phyloP scores from a whole-genome alignment of 83 land plant species.

The Thuja plicata region DNA sequence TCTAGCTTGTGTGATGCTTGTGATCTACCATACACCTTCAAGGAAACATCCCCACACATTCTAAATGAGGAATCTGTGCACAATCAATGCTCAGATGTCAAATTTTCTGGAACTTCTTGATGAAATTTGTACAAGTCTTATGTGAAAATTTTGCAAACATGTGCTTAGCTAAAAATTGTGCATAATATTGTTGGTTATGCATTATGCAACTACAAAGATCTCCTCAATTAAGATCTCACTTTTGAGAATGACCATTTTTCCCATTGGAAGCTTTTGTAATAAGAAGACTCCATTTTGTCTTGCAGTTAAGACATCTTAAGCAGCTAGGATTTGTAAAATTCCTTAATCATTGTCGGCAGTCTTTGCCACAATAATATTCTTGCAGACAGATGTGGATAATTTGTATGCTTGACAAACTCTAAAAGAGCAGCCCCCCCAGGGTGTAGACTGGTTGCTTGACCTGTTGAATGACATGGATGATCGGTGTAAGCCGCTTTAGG shows the following conservation, averaged over 20 bases:
- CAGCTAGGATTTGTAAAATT: neutral
- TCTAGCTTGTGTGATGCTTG: neutral
- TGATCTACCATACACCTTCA: neutral
- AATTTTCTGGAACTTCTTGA: neutral
- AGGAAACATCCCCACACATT: neutral
- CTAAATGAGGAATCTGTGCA: neutral
- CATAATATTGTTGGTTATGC: neutral
- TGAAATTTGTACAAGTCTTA: neutral
- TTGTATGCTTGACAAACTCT: neutral
- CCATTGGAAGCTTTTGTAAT: neutral
- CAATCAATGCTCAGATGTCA: neutral
- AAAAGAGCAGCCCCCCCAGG: neutral
- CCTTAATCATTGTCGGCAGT: neutral
- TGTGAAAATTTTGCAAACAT: neutral
- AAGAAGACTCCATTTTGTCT: neutral
- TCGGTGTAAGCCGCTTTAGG: too few species aligned
- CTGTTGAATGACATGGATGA: too few species aligned
- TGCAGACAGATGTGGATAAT: neutral
- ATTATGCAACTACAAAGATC: neutral
- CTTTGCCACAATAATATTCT: neutral
- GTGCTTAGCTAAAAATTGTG: neutral
- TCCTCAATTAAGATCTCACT: neutral
- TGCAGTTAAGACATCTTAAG: slow-evolving; percentile 5
- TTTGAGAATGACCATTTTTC: slow-evolving; percentile 8
- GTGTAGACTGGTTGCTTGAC: too few species aligned